Evolutionary conservation across 2,329 filamentous ascomycete genomes (phyloP), one percentile per base, ranked within the genome.

Genomic region (Cladosporium sp.): DNA sequence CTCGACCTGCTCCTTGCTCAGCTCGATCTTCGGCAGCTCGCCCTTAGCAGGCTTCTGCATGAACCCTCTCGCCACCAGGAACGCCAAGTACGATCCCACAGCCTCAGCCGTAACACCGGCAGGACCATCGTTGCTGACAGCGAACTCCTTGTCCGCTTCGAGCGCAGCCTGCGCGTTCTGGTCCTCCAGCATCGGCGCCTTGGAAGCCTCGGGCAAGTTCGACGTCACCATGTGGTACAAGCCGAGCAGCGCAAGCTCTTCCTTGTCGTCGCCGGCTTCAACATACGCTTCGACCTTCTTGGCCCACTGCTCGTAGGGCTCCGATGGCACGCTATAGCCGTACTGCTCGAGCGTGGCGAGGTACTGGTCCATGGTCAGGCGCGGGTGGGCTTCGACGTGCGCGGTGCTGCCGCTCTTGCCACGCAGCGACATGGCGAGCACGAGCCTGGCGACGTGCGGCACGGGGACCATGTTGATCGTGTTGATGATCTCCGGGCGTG

Each of bases 381-480:
- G 84, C 2, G 92, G 92, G 76, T 93, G 91, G 2, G 86, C 86
- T 1, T 92, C 96, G 57, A 95, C 88, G 71, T 96, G 92, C 1
- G 88, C 85, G 5, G 96, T 91, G 8, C 62, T 69, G 18, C 71
- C 70, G 52, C 69, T 70, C 49, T 68, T 67, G 67, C 85, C 81
- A 73, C 89, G 85, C 71, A 96, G 83, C 0, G 88, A 85, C 5
- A 89, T 83, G 0, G 93, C 91, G 21, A 92, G 87, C 29, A 96
- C 90, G 8, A 96, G 86, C n/a, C 87, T 84, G 1, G 89, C 86
- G 40, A 97, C 93, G 70, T 96, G 92, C 68, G 88, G 88, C 29
- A 97, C 93, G 0, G 94, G 93, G 0, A 97, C 91, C 77, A 89
- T 88, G 80, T 97, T 98, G 78, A 97, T 88, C 0, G 92, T 91